Percentiles rank a stretch among this genome's conserved stretches.
phyloP scores from a whole-genome alignment of 2,329 filamentous ascomycete genomes.

The Penicillium sp. region DNA sequence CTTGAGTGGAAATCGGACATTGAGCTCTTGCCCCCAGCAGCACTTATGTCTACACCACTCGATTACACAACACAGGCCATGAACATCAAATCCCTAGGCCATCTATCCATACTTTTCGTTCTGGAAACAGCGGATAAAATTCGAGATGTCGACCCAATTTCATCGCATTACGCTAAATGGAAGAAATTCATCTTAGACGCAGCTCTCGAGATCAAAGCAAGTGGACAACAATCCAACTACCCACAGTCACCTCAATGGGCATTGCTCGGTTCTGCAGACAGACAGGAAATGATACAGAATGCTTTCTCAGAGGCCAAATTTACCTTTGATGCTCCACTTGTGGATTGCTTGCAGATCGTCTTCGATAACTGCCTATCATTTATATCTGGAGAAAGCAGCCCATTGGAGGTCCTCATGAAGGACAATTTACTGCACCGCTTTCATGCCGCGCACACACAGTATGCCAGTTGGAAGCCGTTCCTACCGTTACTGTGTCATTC shows the following conservation, averaged over 20 bases:
- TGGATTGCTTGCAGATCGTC: neutral
- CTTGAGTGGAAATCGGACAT: slow-evolving; percentile 4
- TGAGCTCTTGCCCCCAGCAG: neutral
- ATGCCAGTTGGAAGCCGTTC: slow-evolving; percentile 3
- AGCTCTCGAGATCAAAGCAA: neutral
- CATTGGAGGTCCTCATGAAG: slow-evolving; percentile 7
- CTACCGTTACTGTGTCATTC: slow-evolving; percentile 4
- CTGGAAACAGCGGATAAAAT: neutral
- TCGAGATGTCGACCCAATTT: neutral
- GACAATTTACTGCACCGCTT: slow-evolving; percentile 2
- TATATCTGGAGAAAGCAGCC: neutral
- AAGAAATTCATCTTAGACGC: neutral
- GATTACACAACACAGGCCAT: neutral
- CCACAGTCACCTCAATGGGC: neutral
- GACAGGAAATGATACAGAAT: neutral
- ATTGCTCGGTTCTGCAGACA: neutral
- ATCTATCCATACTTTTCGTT: neutral
- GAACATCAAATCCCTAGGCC: slow-evolving; percentile 2
- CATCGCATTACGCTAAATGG: neutral
- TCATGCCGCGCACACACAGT: slow-evolving; percentile 8
- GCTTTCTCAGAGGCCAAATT: neutral
- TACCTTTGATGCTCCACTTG: slow-evolving; percentile 5
- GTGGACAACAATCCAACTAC: neutral
- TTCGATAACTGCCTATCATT: neutral
- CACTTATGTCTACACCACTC: neutral